phyloP scores from a whole-genome alignment of 106 monocot species.

The Dioscorea dumetorum region DNA sequence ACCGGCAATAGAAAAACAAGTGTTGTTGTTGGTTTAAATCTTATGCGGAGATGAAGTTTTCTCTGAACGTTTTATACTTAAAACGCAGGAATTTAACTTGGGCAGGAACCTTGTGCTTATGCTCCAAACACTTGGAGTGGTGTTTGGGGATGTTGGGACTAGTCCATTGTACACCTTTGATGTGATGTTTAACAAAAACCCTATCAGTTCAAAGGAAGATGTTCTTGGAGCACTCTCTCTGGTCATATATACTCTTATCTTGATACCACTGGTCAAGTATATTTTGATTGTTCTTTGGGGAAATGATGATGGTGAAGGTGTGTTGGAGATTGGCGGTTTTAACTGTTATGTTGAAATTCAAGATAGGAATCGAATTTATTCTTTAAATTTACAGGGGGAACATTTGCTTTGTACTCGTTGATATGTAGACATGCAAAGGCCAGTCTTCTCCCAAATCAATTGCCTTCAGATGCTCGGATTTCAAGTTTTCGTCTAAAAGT shows the following conservation, averaged over 20 bases:
- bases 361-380: too few species aligned
- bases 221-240: slow-evolving; percentile 77
- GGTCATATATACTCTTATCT: slow-evolving; percentile 75
- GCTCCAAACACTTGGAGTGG: slow-evolving; percentile 81
- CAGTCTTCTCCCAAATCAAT: slow-evolving; percentile 80
- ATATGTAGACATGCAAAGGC: slow-evolving; percentile 90
- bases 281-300: slow-evolving; percentile 64
- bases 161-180: slow-evolving; percentile 88
- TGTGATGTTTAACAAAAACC: slow-evolving; percentile 69
- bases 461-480: slow-evolving; percentile 66
- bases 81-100: slow-evolving; percentile 67
- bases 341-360: slow-evolving; percentile 1
- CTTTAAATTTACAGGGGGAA: slow-evolving; percentile 48
- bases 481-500: slow-evolving; percentile 74
- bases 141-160: slow-evolving; percentile 90
- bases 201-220: slow-evolving; percentile 56
- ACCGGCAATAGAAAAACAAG: neutral
- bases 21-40: neutral
- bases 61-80: slow-evolving; percentile 11
- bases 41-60: neutral
- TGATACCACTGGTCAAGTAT: slow-evolving; percentile 86
- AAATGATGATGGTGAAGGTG: slow-evolving; percentile 94
- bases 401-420: slow-evolving; percentile 90
- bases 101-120: slow-evolving; percentile 44
- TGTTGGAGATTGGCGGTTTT: slow-evolving; percentile 4